phyloP scores from a whole-genome alignment of 495 filamentous ascomycete species.

The Tuber aestivum region DNA sequence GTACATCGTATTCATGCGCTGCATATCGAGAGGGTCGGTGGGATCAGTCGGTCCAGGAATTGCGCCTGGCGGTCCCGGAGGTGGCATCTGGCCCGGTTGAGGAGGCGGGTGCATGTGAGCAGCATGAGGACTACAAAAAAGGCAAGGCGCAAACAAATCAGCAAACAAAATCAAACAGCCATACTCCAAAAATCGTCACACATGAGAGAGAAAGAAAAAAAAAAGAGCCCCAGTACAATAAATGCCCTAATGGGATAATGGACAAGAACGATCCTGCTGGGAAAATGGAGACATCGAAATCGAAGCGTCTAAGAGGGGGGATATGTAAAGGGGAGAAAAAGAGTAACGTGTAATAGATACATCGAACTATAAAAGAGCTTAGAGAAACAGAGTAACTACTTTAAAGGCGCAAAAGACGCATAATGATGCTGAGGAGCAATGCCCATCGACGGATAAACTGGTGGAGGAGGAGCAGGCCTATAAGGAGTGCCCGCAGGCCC shows the following conservation, averaged over 20 bases:
- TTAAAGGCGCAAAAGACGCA: conserved; percentile 67
- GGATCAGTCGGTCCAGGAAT: conserved; percentile 47
- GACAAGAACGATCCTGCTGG: conserved; percentile 15
- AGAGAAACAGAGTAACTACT: conserved; percentile 52
- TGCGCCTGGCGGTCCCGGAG: conserved; percentile 47
- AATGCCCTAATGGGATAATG: conserved; percentile 20
- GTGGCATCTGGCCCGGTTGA: conserved; percentile 44
- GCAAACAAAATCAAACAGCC: conserved; percentile 43
- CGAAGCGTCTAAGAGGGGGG: conserved; percentile 21
- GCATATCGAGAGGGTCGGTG: conserved; percentile 46
- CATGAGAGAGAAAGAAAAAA: conserved; percentile 16
- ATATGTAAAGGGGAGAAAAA: conserved; percentile 29
- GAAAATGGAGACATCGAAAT: neutral
- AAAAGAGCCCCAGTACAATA: conserved; percentile 27
- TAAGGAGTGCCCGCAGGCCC: conserved; percentile 96
- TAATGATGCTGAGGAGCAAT: conserved; percentile 70
- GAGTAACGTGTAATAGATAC: conserved; percentile 46
- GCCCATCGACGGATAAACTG: conserved; percentile 78
- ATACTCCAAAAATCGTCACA: conserved; percentile 34
- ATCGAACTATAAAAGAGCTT: conserved; percentile 41
- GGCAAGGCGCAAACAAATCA: conserved; percentile 41
- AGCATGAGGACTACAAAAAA: conserved; percentile 48
- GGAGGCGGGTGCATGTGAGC: conserved; percentile 49
- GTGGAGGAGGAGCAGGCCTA: conserved; percentile 87
- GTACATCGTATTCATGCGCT: conserved; percentile 49